These are phyloP conservation scores for Tetrapisispora iriomotensis DNA, from an alignment of 805 yeast species.

Conservation along the genomic window DNA sequence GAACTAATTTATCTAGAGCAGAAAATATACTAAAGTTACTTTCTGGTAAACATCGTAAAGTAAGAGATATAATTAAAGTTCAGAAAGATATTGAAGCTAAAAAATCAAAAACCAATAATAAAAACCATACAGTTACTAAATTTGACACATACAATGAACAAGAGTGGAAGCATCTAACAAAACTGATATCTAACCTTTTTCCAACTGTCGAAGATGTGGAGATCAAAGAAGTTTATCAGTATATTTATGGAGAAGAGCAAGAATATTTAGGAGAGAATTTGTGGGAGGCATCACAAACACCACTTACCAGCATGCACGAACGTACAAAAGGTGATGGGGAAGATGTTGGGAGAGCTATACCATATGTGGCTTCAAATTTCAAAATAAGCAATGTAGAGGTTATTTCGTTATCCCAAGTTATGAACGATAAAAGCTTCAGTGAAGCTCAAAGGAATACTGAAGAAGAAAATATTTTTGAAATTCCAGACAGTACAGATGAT, in stretches of 20 bases:
- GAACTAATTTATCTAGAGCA: slow-evolving; percentile 8
- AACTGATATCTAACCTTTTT: slow-evolving; percentile 12
- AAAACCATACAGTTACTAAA: background rate
- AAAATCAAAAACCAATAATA: background rate
- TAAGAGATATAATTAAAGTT: slow-evolving; percentile 16
- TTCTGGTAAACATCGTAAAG: slow-evolving; percentile 27
- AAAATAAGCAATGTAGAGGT: slow-evolving; percentile 9
- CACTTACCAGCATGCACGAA: slow-evolving; percentile 5
- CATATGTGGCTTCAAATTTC: background rate
- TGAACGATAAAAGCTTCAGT: slow-evolving; percentile 14
- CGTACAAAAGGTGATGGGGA: background rate
- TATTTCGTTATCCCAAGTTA: slow-evolving; percentile 21
- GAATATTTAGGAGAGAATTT: slow-evolving; percentile 7
- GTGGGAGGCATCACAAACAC: slow-evolving; percentile 20
- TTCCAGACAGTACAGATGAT: slow-evolving; percentile 5
- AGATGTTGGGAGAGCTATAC: background rate
- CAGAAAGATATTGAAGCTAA: slow-evolving; percentile 3
- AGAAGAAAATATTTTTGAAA: background rate
- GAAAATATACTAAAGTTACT: slow-evolving; percentile 15
- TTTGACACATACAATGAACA: slow-evolving; percentile 21
- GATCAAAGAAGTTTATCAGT: slow-evolving; percentile 14
- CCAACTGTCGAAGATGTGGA: slow-evolving; percentile 17
- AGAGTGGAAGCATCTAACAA: slow-evolving; percentile 22
- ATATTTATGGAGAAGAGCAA: slow-evolving; percentile 18
- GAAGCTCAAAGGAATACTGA: background rate